Base-by-base conservation (phyloP, 202 grass and related monocot species). In the Zizania palustris region DNA sequence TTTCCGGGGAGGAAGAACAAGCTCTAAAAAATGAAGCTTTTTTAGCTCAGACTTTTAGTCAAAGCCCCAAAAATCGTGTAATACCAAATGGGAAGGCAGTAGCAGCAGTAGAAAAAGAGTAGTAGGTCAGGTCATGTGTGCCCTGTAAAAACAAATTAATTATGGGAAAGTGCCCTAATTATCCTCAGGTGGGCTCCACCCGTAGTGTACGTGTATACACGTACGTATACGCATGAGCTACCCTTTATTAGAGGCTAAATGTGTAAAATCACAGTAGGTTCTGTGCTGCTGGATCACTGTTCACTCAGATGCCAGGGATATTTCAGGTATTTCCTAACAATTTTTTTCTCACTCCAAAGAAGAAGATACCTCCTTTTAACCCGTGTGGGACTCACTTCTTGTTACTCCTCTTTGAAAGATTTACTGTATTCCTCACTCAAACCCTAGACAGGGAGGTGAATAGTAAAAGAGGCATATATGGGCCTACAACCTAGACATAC, bases 11-110 rank as follows among this genome's bases (percentile, higher is more conserved):
- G 45, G 48, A 73, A 63, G 33, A 73, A n/a, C n/a, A n/a, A 68
- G 72, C 65, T 70, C 64, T 54, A 86, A 82, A 86, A 82, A 81
- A 71, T 35, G 19, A 65, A 70, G 57, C 58, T 77, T 86, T 84
- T 85, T 86, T 73, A 82, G 69, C 70, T 82, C 80, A 82, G 69
- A 82, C 70, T 74, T 82, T 82, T 71, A 82, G 84, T 86, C 78
- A 77, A 82, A 86, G 58, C 35, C 78, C 65, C 77, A 67, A 82
- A 82, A 82, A 65, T 76, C 33, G 74, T 53, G 45, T 75, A 76
- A 86, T 86, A 82, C 84, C 65, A 79, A 83, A 85, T 80, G 76
- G 71, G 68, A 66, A 2, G 28, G 28, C 28, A 28, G 28, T 28
- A 28, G 28, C 61, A n/a, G 79, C 37, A 37, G 49, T n/a, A n/a